A percentile compares a stretch with the other conserved stretches of the same genome.
Evolutionary conservation across 2,329 filamentous ascomycete species (phyloP).

Genomic region (Talaromyces sp.): DNA sequence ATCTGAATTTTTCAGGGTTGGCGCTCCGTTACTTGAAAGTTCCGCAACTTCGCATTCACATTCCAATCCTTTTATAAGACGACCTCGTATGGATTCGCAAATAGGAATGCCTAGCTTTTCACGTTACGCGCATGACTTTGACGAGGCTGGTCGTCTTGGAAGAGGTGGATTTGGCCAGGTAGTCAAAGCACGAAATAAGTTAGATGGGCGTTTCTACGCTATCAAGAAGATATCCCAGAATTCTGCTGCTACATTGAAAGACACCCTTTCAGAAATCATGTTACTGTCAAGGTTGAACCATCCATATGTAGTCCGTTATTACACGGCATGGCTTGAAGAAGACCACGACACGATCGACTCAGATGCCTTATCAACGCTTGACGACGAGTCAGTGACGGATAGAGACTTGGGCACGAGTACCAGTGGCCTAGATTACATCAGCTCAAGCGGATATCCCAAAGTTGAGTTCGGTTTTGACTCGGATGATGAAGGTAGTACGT

Average conservation of each 20-base stretch:
- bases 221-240: slow-evolving; percentile 93
- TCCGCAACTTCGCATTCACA: slow-evolving; percentile 39
- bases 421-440: slow-evolving; percentile 87
- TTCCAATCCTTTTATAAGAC: slow-evolving; percentile 46
- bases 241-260: slow-evolving; percentile 59
- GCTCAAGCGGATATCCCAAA: slow-evolving; percentile 71
- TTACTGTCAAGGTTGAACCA: slow-evolving; percentile 90
- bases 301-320: slow-evolving; percentile 83
- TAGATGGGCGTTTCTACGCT: slow-evolving; percentile 89
- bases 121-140: slow-evolving; percentile 83
- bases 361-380: slow-evolving; percentile 47
- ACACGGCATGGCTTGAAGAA: slow-evolving; percentile 90
- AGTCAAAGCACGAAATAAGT: slow-evolving; percentile 88
- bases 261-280: slow-evolving; percentile 78
- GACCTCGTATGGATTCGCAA: slow-evolving; percentile 61
- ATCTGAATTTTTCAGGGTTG: slow-evolving; percentile 46
- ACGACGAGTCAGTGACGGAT: slow-evolving; percentile 49
- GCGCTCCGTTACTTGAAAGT: slow-evolving; percentile 36
- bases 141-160: slow-evolving; percentile 81
- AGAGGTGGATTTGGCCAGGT: slow-evolving; percentile 96
- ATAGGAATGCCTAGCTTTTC: slow-evolving; percentile 57
- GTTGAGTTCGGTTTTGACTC: slow-evolving; percentile 68
- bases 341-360: slow-evolving; percentile 41
- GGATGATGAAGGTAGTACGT: slow-evolving; percentile 40
- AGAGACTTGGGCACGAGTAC: slow-evolving; percentile 63